These are phyloP conservation scores for Xylaria sp. DNA, from an alignment of 2,329 filamentous ascomycete species.

Conservation along the genomic window DNA sequence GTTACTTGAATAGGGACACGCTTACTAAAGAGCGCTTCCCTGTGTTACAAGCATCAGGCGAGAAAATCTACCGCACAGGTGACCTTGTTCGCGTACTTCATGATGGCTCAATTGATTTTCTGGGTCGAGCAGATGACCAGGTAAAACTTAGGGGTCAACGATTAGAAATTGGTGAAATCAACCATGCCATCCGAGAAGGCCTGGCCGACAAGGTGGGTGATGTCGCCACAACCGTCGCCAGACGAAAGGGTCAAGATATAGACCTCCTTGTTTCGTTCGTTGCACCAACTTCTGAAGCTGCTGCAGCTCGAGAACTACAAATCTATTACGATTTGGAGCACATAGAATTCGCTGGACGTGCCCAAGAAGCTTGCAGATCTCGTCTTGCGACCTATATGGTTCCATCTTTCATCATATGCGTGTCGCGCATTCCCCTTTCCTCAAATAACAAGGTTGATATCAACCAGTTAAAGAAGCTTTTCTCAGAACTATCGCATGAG, in stretches of 20 bases:
- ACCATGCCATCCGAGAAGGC: slow-evolving; percentile 77
- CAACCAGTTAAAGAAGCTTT: slow-evolving; percentile 74
- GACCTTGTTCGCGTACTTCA: slow-evolving; percentile 85
- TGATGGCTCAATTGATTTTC: slow-evolving; percentile 85
- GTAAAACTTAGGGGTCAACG: slow-evolving; percentile 91
- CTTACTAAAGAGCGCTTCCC: slow-evolving; percentile 83
- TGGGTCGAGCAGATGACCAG: slow-evolving; percentile 89
- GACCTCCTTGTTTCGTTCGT: slow-evolving; percentile 83
- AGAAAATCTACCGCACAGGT: slow-evolving; percentile 84
- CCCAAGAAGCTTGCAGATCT: slow-evolving; percentile 72
- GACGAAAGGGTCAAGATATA: slow-evolving; percentile 76
- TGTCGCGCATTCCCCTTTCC: slow-evolving; percentile 80
- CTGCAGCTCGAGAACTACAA: slow-evolving; percentile 32
- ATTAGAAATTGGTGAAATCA: slow-evolving; percentile 91
- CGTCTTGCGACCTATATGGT: slow-evolving; percentile 88
- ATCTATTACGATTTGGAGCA: slow-evolving; percentile 50
- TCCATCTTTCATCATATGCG: slow-evolving; percentile 80
- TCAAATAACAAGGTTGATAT: slow-evolving; percentile 90
- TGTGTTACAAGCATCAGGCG: slow-evolving; percentile 62
- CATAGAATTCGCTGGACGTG: slow-evolving; percentile 55
- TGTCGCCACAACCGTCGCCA: slow-evolving; percentile 78
- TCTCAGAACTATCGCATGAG: slow-evolving; percentile 67
- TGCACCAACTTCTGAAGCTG: not conserved
- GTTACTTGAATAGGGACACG: slow-evolving; percentile 84
- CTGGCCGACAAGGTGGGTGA: slow-evolving; percentile 67